phyloP scores from a whole-genome alignment of 768 basidiomycete genomes.

The Russula sp. region DNA sequence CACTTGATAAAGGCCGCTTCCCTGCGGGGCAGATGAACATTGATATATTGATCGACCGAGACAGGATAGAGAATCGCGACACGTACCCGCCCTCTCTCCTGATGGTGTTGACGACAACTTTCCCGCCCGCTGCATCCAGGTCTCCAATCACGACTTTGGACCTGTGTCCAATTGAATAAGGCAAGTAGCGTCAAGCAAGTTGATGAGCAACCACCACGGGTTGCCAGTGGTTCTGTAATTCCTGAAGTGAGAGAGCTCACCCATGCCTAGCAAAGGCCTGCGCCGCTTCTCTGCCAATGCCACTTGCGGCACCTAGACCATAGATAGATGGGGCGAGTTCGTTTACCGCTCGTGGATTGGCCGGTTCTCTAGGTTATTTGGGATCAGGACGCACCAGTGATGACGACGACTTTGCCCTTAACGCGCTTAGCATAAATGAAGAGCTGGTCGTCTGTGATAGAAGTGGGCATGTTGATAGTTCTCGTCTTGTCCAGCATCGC shows the following conservation, averaged over 20 bases:
- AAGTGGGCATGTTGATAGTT: background rate
- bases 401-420: constrained; percentile 14
- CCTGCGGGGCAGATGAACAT: constrained; percentile 25
- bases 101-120: constrained; percentile 37
- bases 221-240: background rate
- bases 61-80: background rate
- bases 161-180: too few species aligned
- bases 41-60: background rate
- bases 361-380: background rate
- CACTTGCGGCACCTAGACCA: constrained; percentile 23
- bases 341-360: background rate
- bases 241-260: constrained; percentile 26
- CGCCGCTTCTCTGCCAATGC: constrained; percentile 48
- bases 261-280: constrained; percentile 45
- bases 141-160: constrained; percentile 41
- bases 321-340: background rate
- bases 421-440: constrained; percentile 5
- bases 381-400: constrained; percentile 7
- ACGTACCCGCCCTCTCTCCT: constrained; percentile 38
- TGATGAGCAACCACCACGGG: background rate
- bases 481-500: background rate
- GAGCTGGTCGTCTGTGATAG: constrained; percentile 11
- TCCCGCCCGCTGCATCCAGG: constrained; percentile 35
- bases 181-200: background rate
- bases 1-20: constrained; percentile 37